Percentiles rank a stretch among this genome's conserved stretches.
phyloP scores from a whole-genome alignment of 768 basidiomycete species.

The Hydnomerulius pinastri region DNA sequence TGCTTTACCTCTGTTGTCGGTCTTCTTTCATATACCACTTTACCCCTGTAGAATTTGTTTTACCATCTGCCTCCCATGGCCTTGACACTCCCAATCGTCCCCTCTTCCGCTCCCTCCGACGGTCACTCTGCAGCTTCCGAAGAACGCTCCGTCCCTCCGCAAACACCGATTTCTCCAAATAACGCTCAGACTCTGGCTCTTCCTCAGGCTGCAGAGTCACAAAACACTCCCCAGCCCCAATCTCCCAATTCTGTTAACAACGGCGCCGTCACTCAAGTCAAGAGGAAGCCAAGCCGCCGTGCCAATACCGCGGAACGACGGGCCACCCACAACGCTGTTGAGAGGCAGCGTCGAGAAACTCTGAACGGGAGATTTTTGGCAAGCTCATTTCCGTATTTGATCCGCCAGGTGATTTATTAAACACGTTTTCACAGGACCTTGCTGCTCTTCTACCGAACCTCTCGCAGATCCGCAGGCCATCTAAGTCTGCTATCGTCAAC shows the following conservation, averaged over 20 bases:
- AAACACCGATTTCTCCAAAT: slow-evolving; percentile 50
- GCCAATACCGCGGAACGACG: slow-evolving; percentile 97
- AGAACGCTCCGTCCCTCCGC: slow-evolving; percentile 45
- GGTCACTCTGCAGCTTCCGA: slow-evolving; percentile 43
- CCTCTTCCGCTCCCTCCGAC: slow-evolving; percentile 40
- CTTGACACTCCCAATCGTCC: slow-evolving; percentile 42
- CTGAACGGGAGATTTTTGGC: slow-evolving; percentile 91
- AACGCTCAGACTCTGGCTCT: slow-evolving; percentile 38
- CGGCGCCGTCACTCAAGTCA: slow-evolving; percentile 42
- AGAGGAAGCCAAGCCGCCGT: slow-evolving; percentile 82
- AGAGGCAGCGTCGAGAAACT: slow-evolving; percentile 90
- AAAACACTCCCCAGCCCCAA: slow-evolving; percentile 20
- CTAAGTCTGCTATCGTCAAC: slow-evolving; percentile 96
- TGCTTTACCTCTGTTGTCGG: slow-evolving; percentile 11
- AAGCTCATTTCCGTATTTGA: slow-evolving; percentile 30
- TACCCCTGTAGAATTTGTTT: slow-evolving; percentile 15
- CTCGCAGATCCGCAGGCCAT: slow-evolving; percentile 88
- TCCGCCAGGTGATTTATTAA: slow-evolving; percentile 18
- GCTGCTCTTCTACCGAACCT: slow-evolving; percentile 91
- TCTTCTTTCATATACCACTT: slow-evolving; percentile 8
- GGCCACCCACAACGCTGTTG: slow-evolving; percentile 96
- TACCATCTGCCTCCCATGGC: slow-evolving; percentile 24
- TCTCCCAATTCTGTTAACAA: slow-evolving; percentile 24
- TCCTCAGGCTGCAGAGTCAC: slow-evolving; percentile 28
- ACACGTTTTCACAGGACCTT: slow-evolving; percentile 62